phyloP scores from a whole-genome alignment of 2,329 filamentous ascomycete species.

The Fusarium sp. region DNA sequence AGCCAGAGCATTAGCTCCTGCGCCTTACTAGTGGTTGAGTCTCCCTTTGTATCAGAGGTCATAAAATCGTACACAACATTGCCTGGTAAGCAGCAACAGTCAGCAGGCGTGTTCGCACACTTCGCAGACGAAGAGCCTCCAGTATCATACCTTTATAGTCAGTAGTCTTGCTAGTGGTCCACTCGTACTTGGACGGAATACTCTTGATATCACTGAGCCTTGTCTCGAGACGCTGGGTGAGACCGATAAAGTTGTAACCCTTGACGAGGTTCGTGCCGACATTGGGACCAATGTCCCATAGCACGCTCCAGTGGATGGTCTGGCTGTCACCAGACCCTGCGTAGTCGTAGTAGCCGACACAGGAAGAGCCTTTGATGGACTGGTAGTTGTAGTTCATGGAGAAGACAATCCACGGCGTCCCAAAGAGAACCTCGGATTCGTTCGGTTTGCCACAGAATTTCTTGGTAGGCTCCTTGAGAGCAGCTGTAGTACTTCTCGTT shows the following conservation, averaged over 20 bases:
- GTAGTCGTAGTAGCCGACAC: not conserved
- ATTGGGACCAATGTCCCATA: conserved; percentile 22
- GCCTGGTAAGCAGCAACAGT: not conserved
- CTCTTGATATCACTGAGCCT: conserved; percentile 12
- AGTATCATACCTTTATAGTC: conserved; percentile 25
- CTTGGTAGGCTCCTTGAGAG: no score
- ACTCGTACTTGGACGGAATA: conserved; percentile 21
- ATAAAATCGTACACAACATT: conserved; percentile 33
- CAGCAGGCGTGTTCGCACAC: not conserved
- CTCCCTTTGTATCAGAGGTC: conserved; percentile 30
- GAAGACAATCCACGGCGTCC: no score
- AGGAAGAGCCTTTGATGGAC: no score
- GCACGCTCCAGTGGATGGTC: conserved; percentile 6
- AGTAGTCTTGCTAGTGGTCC: conserved; percentile 25
- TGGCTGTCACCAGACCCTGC: not conserved
- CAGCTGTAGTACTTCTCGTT: no score
- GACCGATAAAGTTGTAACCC: conserved; percentile 29
- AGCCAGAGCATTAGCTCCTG: conserved; percentile 36
- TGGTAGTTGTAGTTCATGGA: no score
- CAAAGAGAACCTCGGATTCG: no score
- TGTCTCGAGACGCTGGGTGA: conserved; percentile 22
- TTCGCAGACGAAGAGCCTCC: no score
- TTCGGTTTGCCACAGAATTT: no score
- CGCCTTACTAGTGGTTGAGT: conserved; percentile 4
- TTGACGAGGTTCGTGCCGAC: conserved; percentile 17